A percentile compares a stretch with the other conserved stretches of the same genome.
phyloP scores from a whole-genome alignment of 1,139 yeast genomes.

The Yamadazyma pseudoaaseri region DNA sequence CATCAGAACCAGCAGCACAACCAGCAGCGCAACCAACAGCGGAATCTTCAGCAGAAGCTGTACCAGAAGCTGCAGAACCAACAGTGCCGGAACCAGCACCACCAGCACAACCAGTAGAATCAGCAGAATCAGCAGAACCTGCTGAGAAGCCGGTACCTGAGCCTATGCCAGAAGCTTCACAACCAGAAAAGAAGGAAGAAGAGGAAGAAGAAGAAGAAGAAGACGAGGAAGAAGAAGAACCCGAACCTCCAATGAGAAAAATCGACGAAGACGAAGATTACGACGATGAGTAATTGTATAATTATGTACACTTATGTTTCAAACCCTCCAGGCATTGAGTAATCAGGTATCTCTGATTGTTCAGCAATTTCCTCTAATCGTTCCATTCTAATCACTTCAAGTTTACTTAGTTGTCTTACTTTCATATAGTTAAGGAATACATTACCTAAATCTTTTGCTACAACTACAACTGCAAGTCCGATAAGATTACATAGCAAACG shows the following conservation, averaged over 20 bases:
- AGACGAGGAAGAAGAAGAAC: constrained; percentile 25
- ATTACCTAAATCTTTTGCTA: constrained; percentile 33
- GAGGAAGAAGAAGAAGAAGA: constrained; percentile 30
- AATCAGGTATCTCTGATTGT: too few relatives aligned
- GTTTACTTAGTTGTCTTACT: constrained; percentile 22
- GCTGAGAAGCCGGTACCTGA: background rate
- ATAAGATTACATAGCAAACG: constrained; percentile 22
- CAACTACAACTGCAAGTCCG: constrained; percentile 33
- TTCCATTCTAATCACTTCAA: constrained; percentile 17
- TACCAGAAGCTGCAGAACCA: constrained; percentile 4
- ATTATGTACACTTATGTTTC: constrained; percentile 1
- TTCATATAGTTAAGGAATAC: constrained; percentile 29
- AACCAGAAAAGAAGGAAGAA: constrained; percentile 11
- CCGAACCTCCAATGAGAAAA: constrained; percentile 70
- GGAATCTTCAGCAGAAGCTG: constrained; percentile 4
- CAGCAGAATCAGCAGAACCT: background rate
- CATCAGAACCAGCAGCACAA: constrained; percentile 1
- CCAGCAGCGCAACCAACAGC: constrained; percentile 4
- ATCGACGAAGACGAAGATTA: constrained; percentile 84
- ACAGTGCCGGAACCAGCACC: constrained; percentile 6
- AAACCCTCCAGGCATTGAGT: constrained; percentile 6
- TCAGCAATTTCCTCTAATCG: background rate
- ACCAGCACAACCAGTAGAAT: background rate
- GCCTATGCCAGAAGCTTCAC: constrained; percentile 3
- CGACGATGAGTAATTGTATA: constrained; percentile 55